Percentiles rank a stretch among this genome's conserved stretches.
Conservation (phyloP, 1,139 yeast species). For the Scheffersomyces insectosa region DNA sequence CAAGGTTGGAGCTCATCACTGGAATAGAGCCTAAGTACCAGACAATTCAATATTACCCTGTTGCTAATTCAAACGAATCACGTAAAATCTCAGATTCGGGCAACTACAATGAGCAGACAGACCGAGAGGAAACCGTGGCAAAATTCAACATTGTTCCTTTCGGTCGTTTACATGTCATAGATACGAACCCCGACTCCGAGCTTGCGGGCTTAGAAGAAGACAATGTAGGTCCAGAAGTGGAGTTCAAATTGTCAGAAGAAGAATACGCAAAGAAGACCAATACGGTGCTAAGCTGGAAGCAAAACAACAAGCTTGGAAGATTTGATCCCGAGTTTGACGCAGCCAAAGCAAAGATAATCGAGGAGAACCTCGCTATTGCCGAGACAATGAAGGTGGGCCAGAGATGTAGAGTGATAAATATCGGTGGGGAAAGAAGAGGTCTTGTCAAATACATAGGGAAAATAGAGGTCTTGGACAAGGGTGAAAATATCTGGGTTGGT, state of each 20-base stretch:
- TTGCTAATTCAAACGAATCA: constrained; percentile 40
- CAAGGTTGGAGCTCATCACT: constrained; percentile 67
- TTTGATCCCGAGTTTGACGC: constrained; percentile 58
- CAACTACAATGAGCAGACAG: constrained; percentile 17
- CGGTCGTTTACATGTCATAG: constrained; percentile 54
- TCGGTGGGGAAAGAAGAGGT: constrained; percentile 65
- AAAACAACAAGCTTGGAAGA: constrained; percentile 63
- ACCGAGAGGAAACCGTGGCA: constrained; percentile 14
- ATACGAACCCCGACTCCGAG: constrained; percentile 53
- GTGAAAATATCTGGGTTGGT: constrained; percentile 47
- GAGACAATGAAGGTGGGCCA: constrained; percentile 29
- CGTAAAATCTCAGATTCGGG: constrained; percentile 19
- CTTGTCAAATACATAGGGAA: constrained; percentile 65
- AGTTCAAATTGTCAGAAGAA: constrained; percentile 60
- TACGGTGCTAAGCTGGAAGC: constrained; percentile 78
- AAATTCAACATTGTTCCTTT: constrained; percentile 31
- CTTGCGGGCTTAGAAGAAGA: constrained; percentile 41
- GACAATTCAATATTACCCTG: constrained; percentile 49
- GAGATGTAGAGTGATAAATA: constrained; percentile 44
- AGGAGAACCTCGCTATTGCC: constrained; percentile 25
- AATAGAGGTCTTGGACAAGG: constrained; percentile 56
- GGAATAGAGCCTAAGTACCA: constrained; percentile 73
- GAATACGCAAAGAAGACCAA: constrained; percentile 63
- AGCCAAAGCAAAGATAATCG: constrained; percentile 22
- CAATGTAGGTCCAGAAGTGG: constrained; percentile 32